Base-by-base conservation (phyloP, 306 rosid species). In the Castanea sativa region DNA sequence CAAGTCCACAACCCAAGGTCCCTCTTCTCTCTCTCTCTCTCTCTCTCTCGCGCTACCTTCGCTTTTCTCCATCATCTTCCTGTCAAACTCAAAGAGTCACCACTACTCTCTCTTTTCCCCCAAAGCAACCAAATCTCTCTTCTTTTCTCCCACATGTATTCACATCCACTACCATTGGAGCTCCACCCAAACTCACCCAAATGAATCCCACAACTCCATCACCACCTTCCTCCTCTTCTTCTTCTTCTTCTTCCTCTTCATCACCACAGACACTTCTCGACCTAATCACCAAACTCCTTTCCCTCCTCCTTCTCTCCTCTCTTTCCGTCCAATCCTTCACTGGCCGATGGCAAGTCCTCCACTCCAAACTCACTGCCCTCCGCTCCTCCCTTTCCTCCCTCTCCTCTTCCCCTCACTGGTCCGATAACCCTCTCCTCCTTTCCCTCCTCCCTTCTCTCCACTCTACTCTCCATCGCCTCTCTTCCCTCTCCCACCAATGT, bases 381-480 rank as follows among this genome's bases (percentile, higher is more conserved):
- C 59, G 27, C 33, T 77, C 88, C 25, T 73, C 88, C 60, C 19
- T 88, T 52, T 25, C 83, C 12, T 80, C 75, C 65, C 43, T 86
- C 79, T 81, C 88, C 52, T 86, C 83, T 43, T 88, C 89, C 9
- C 51, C 86, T 1, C 85, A 86, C 85, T 88, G 91, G 91, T 76
- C 88, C 2, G 83, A 81, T 64, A 88, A 88, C 18, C 89, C 91
- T 15, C 91, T 88, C 51, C 81, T 86, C 77, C 86, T 83, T 73
- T 81, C 91, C 53, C 84, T 88, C 60, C 89, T 88, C 67, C 91
- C 89, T 15, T 81, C 84, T 33, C 86, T 88, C 20, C 88, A 86
- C 65, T 88, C 91, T 58, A 86, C 89, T 12, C 88, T 88, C 71
- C 87, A 86, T 18, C 86, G 89, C 55, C 91, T 88, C 29, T 55